Percentiles rank a stretch among this genome's conserved stretches.
Conservation (phyloP, 2,329 filamentous ascomycete species). For the Colletotrichum cereale region DNA sequence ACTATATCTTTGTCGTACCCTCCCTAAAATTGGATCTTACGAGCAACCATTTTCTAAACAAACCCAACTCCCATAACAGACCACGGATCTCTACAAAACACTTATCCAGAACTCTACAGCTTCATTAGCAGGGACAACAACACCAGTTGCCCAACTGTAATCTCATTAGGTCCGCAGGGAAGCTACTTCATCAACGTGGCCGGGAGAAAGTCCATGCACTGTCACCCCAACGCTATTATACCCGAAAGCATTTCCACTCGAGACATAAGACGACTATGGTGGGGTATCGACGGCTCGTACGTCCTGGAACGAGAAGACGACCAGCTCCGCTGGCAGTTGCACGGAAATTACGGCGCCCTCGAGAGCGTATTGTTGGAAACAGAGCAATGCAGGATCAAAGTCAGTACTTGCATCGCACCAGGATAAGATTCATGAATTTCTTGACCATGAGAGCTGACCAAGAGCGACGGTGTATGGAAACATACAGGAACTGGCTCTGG, state of each 20-base stretch:
- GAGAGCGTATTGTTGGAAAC: slow-evolving; percentile 5
- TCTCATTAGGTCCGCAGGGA: slow-evolving; percentile 11
- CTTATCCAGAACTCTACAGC: slow-evolving; percentile 13
- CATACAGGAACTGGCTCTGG: slow-evolving; percentile 8
- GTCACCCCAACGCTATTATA: slow-evolving; percentile 12
- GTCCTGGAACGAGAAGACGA: slow-evolving; percentile 14
- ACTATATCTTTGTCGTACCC: too few species aligned
- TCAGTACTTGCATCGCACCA: background rate
- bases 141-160: slow-evolving; percentile 8
- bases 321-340: slow-evolving; percentile 10
- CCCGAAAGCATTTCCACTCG: background rate
- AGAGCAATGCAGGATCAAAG: slow-evolving; percentile 1
- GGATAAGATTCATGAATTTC: background rate
- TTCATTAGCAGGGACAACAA: slow-evolving; percentile 14
- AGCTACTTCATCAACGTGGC: slow-evolving; percentile 21
- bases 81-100: slow-evolving; percentile 15
- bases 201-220: slow-evolving; percentile 11
- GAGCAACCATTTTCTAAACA: too few species aligned
- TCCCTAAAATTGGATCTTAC: too few species aligned
- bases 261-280: slow-evolving; percentile 5
- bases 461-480: background rate
- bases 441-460: too few species aligned
- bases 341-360: slow-evolving; percentile 7
- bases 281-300: slow-evolving; percentile 3
- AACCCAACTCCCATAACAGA: background rate